Base-by-base conservation (phyloP, 179 eudicot genomes). In the Corrigiola litoralis region DNA sequence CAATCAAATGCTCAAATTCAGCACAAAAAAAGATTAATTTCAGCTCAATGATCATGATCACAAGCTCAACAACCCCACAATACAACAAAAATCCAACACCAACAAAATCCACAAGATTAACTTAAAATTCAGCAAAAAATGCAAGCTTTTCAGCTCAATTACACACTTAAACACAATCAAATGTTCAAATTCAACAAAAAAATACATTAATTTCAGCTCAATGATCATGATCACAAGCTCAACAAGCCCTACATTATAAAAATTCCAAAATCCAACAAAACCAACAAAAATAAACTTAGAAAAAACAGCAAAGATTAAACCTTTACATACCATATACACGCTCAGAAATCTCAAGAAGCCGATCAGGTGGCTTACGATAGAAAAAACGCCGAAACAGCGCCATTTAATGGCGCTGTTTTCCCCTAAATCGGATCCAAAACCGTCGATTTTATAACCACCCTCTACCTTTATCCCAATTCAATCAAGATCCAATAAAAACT, bases 331-430 rank as follows among this genome's bases (percentile, higher is more conserved):
- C 95, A 60, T 85, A 90, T 38, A 90, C 95, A 28, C 95, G 84
- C 70, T 92, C 95, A 29, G 97, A 84, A 68, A 92, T 90, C 80
- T 92, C 98, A 6, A 92, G 91, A 69, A 92, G 91, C 51, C 90
- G 90, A 80, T 92, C 97, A 18, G 98, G 97, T 42, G 98, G 97
- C 85, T 90, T 92, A 59, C 89, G 75, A 61, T 90, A 87, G 65
- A 90, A 92, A 72, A 92, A 82, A 47, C 97, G 82, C 50, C 90
- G 85, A 76, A 92, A 90, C 94, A 92, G 95, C 97, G 98, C 97
- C 98, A 92, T 92, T 34, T 61, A 70, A 75, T 85, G 97, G 97
- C 97, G 90, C 92, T 84, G 95, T 87, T 85, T 64, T 78, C 52
- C 77, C 85, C 77, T 66, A 63, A 69, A 71, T 70, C 74, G 75